phyloP scores from a whole-genome alignment of 345 rosid genomes.

The Eutrema japonicum region DNA sequence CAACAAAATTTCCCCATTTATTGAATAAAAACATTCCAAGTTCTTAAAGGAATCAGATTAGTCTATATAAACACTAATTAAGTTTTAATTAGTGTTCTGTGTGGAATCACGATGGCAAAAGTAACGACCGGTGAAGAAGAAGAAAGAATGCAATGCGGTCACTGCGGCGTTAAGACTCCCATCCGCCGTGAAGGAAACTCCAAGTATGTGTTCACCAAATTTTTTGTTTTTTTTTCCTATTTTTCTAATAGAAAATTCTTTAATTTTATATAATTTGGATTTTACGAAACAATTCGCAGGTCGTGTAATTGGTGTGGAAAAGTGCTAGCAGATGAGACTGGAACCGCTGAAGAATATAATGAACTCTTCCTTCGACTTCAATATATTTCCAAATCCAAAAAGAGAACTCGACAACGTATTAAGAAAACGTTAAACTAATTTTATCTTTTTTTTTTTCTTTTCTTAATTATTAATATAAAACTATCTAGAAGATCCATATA shows the following conservation, averaged over 20 bases:
- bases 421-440: neutral
- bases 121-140: constrained; percentile 18
- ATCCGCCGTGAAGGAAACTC: constrained; percentile 28
- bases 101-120: constrained; percentile 14
- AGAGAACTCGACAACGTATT: neutral
- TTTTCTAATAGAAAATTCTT: neutral
- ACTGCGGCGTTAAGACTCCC: constrained; percentile 34
- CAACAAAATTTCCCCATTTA: neutral
- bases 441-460: neutral
- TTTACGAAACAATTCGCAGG: neutral
- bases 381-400: neutral
- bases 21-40: constrained; percentile 1
- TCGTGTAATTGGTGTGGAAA: constrained; percentile 42
- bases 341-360: constrained; percentile 34
- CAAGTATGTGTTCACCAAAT: constrained; percentile 21
- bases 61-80: no score
- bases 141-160: constrained; percentile 35
- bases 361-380: constrained; percentile 26
- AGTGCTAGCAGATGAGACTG: constrained; percentile 38
- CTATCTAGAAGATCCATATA: no score
- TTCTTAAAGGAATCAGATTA: neutral
- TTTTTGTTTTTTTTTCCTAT: neutral
- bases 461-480: neutral
- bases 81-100: constrained; percentile 2
- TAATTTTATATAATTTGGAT: neutral